Percentiles rank a stretch among this genome's conserved stretches.
Evolutionary conservation across 2,329 filamentous ascomycete genomes (phyloP).

Genomic region (Trichoderma pleuroti): DNA sequence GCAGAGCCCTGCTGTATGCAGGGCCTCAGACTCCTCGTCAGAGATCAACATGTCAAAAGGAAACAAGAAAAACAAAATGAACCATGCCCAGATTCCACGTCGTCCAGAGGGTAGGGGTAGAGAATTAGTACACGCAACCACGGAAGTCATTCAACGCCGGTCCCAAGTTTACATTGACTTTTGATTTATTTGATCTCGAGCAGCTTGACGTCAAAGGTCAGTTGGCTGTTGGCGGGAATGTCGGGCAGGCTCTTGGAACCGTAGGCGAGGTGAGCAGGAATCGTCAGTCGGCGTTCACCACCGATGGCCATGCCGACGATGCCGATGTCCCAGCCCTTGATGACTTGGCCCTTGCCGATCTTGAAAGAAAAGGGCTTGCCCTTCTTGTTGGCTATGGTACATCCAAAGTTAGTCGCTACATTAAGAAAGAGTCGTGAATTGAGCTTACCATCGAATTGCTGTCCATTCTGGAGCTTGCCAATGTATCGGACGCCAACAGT

Average conservation of each 20-base stretch:
- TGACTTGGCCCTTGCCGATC: slow-evolving; percentile 90
- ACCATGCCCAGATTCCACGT: slow-evolving; percentile 10
- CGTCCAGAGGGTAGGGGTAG: not conserved
- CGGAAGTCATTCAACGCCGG: slow-evolving; percentile 17
- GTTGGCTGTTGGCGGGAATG: slow-evolving; percentile 85
- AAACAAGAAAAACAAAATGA: slow-evolving; percentile 20
- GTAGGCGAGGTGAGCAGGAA: slow-evolving; percentile 85
- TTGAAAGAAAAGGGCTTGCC: slow-evolving; percentile 97
- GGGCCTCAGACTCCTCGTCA: slow-evolving; percentile 47
- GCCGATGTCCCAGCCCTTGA: slow-evolving; percentile 98
- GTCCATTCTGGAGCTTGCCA: slow-evolving; percentile 90
- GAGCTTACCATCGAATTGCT: slow-evolving; percentile 85
- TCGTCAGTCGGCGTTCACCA: slow-evolving; percentile 87
- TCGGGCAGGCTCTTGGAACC: slow-evolving; percentile 78
- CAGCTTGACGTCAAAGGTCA: slow-evolving; percentile 89
- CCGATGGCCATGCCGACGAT: slow-evolving; percentile 88
- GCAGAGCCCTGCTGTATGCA: slow-evolving; percentile 24
- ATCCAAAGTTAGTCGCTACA: slow-evolving; percentile 12
- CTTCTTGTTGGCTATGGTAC: slow-evolving; percentile 83
- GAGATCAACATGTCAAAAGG: slow-evolving; percentile 32
- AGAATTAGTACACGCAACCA: slow-evolving; percentile 19
- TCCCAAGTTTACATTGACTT: slow-evolving; percentile 1
- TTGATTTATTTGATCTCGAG: slow-evolving; percentile 71
- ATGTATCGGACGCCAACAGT: slow-evolving; percentile 95
- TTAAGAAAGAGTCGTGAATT: slow-evolving; percentile 21